Conservation (phyloP, 2,329 filamentous ascomycete species). For the Byssothecium circinans region DNA sequence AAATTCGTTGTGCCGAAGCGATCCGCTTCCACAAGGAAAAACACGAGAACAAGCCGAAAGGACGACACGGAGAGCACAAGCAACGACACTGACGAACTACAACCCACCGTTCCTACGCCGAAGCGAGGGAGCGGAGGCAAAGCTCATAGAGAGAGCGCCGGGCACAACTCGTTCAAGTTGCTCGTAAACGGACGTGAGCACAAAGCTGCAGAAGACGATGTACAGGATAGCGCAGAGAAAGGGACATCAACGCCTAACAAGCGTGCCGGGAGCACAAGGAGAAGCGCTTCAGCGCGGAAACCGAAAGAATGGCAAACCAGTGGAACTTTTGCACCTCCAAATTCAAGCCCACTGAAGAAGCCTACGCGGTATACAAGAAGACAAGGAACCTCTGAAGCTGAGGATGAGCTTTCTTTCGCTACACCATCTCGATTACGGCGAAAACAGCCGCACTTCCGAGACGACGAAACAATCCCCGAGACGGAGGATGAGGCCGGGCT, state of each 20-base stretch:
- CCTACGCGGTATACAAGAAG: slow-evolving; percentile 9
- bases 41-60: slow-evolving; percentile 6
- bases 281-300: slow-evolving; percentile 13
- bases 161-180: slow-evolving; percentile 13
- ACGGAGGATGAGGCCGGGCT: slow-evolving; percentile 27
- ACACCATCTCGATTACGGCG: slow-evolving; percentile 21
- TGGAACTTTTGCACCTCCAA: slow-evolving; percentile 8
- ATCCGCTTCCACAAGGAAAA: background rate
- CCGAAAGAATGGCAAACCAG: slow-evolving; percentile 2
- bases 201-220: slow-evolving; percentile 14
- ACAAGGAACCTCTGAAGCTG: slow-evolving; percentile 6
- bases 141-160: slow-evolving; percentile 20
- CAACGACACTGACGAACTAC: slow-evolving; percentile 15
- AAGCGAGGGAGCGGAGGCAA: slow-evolving; percentile 21
- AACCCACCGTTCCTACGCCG: slow-evolving; percentile 16
- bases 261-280: slow-evolving; percentile 9
- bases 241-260: slow-evolving; percentile 17
- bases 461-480: slow-evolving; percentile 14
- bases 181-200: slow-evolving; percentile 15
- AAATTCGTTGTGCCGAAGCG: background rate
- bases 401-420: slow-evolving; percentile 11
- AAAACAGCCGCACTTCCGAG: slow-evolving; percentile 13
- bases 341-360: slow-evolving; percentile 13
- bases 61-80: slow-evolving; percentile 1
- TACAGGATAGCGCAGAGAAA: slow-evolving; percentile 22